phyloP scores from a whole-genome alignment of 73 alveolate genomes.

The Paramecium octaurelia region DNA sequence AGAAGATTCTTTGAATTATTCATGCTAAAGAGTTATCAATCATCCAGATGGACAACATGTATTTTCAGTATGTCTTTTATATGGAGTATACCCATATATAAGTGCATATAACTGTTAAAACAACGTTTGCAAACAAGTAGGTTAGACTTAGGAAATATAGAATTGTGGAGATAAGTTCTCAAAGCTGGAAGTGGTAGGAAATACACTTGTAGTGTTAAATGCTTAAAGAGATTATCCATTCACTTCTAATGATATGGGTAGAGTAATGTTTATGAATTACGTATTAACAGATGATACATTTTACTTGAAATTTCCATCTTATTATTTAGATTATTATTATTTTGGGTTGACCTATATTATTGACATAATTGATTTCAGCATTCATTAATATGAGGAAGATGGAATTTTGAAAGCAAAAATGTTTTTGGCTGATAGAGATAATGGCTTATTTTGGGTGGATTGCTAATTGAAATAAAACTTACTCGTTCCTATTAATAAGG shows the following conservation, averaged over 20 bases:
- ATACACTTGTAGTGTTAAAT: neutral
- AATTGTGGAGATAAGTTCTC: neutral
- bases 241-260: neutral
- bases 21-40: neutral
- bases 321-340: neutral
- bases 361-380: neutral
- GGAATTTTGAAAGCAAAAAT: neutral
- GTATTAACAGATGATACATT: neutral
- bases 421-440: neutral
- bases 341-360: neutral
- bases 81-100: neutral
- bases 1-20: neutral
- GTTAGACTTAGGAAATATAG: neutral
- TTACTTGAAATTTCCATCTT: neutral
- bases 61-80: neutral
- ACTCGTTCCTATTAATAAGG: neutral
- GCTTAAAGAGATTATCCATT: neutral
- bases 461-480: neutral
- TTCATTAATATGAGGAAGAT: neutral
- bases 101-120: neutral
- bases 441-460: conserved; percentile 15
- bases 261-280: neutral
- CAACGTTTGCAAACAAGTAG: neutral
- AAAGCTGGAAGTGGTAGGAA: neutral
- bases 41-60: neutral